phyloP scores from a whole-genome alignment of 176 grass and related monocot genomes.

The Musa beccarii region DNA sequence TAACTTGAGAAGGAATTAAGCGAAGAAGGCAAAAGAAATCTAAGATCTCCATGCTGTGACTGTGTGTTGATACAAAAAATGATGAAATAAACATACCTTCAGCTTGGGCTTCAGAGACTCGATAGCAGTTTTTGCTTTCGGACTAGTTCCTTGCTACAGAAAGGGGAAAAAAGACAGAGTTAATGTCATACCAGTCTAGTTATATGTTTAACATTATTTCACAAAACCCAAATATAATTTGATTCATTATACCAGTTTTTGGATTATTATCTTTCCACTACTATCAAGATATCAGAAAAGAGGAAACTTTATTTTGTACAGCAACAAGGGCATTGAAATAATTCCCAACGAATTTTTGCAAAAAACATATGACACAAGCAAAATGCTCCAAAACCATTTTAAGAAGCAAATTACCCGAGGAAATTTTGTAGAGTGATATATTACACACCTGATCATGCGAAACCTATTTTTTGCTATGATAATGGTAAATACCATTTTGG shows the following conservation, averaged over 20 bases:
- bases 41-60: neutral
- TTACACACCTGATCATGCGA: too few species aligned
- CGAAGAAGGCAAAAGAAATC: slow-evolving; percentile 3
- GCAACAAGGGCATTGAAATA: too few species aligned
- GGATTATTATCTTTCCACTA: neutral
- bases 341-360: too few species aligned
- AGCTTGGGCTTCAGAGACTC: slow-evolving; percentile 92
- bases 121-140: slow-evolving; percentile 33
- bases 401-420: too few species aligned
- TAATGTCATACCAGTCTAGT: slow-evolving; percentile 7
- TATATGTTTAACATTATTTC: neutral
- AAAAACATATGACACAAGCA: too few species aligned
- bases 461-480: too few species aligned
- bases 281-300: neutral
- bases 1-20: slow-evolving; percentile 9
- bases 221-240: neutral
- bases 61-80: neutral
- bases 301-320: too few species aligned
- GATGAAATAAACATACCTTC: slow-evolving; percentile 35
- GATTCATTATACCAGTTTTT: neutral
- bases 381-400: too few species aligned
- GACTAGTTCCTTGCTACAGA: slow-evolving; percentile 66
- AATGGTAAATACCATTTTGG: too few species aligned
- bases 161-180: slow-evolving; percentile 12
- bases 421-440: too few species aligned